phyloP scores from a whole-genome alignment of 192 early-diverging fungal genomes.

The Globomyces pollinis-pini region DNA sequence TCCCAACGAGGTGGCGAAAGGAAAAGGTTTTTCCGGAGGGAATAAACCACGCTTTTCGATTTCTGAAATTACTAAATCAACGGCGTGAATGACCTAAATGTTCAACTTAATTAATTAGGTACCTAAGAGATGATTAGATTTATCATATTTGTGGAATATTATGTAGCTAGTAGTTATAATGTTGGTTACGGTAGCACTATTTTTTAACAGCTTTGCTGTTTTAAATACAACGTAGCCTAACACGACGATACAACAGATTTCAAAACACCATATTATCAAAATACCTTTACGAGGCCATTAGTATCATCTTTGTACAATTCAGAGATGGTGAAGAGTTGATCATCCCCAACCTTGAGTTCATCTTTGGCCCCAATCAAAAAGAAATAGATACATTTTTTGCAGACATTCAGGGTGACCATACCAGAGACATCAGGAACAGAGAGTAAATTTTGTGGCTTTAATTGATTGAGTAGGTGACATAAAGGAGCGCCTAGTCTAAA shows the following conservation, averaged over 20 bases:
- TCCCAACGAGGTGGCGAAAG: slow-evolving; percentile 21
- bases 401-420: slow-evolving; percentile 43
- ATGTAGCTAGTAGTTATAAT: slow-evolving; percentile 11
- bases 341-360: slow-evolving; percentile 56
- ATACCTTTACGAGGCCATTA: slow-evolving; percentile 90
- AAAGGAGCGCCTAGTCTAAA: slow-evolving; percentile 44
- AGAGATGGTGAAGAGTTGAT: slow-evolving; percentile 76
- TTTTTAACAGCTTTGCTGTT: too few relatives aligned
- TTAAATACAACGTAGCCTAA: too few relatives aligned
- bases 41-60: slow-evolving; percentile 64
- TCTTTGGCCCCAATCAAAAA: slow-evolving; percentile 64
- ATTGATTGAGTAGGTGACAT: slow-evolving; percentile 41
- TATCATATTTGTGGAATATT: too few relatives aligned
- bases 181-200: background rate
- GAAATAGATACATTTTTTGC: slow-evolving; percentile 76
- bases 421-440: slow-evolving; percentile 28
- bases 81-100: slow-evolving; percentile 68
- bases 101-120: too few relatives aligned
- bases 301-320: slow-evolving; percentile 92
- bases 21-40: slow-evolving; percentile 39
- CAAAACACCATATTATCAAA: too few relatives aligned
- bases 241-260: too few relatives aligned
- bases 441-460: slow-evolving; percentile 18
- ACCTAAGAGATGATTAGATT: too few relatives aligned
- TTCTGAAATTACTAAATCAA: slow-evolving; percentile 66